Evolutionary conservation across 768 basidiomycete species (phyloP), one percentile per base, ranked within the genome.

Genomic region (Termitomyces sp.): DNA sequence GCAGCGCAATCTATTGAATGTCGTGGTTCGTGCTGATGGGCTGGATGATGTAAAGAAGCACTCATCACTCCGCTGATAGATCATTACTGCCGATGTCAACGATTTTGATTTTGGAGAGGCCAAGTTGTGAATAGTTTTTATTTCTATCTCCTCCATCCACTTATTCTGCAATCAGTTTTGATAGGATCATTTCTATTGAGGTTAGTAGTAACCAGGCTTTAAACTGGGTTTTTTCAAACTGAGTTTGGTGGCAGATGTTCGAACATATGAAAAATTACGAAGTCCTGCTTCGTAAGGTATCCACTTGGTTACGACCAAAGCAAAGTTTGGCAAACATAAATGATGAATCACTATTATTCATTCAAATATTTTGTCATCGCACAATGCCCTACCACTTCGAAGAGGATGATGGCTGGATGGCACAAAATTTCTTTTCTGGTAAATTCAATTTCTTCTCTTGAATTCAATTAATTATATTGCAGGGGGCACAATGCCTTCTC

Each of bases 211-310:
- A 25, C 25, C 25, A 9, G n/a, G 40, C 17, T 32, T 43, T 4
- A 1, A 42, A 40, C 10, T 2, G 1, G 12, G 1, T 31, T 32
- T 32, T 31, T 32, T n/a, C 11, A 4, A 12, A 5, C 40, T 59
- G 46, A 25, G 14, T 31, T 45, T 56, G 49, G 15, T 25, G 43
- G 12, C 56, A 85, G 83, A 86, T 87, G 85, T 87, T 88, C 65
- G 87, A 89, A 67, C 88, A 89, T 69, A 87, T 89, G 86, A 88
- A 89, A 73, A 88, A 88, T 68, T 89, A 89, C 72, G 75, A 87
- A 59, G 69, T 72, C 9, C 80, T 90, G 9, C 75, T 89, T 60
- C 71, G 74, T 56, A 89, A 89, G 68, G 70, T 89, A 36, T 81
- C 85, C 2, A 81, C 79, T 9, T 91, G 88, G 88, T 78, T 90